These are phyloP conservation scores for Ascosphaera apis DNA, from an alignment of 2,329 filamentous ascomycete species.

Conservation along the genomic window DNA sequence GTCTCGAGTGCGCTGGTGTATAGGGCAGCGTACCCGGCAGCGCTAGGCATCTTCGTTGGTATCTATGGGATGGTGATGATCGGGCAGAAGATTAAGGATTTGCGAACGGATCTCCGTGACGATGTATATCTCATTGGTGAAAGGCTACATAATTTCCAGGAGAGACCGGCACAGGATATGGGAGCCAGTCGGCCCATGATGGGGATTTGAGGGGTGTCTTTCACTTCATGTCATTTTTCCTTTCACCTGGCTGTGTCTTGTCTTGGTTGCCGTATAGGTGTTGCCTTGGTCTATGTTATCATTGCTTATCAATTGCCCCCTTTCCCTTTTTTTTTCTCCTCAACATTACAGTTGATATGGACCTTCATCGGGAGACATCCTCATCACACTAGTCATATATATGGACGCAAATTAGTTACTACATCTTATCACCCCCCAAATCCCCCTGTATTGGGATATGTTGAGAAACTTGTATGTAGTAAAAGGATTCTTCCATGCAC, in stretches of 20 bases:
- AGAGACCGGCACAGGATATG: slow-evolving; percentile 22
- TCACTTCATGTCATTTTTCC: slow-evolving; percentile 1
- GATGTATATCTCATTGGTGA: slow-evolving; percentile 95
- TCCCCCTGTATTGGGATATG: too few relatives aligned
- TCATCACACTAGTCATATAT: too few relatives aligned
- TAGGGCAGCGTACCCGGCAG: slow-evolving; percentile 39
- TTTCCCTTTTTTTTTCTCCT: too few relatives aligned
- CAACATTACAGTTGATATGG: too few relatives aligned
- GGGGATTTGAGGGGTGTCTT: slow-evolving; percentile 7
- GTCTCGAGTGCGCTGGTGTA: slow-evolving; percentile 6
- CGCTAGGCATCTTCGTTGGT: slow-evolving; percentile 30
- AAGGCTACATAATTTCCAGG: slow-evolving; percentile 79
- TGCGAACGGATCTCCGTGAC: slow-evolving; percentile 66
- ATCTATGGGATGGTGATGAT: slow-evolving; percentile 8
- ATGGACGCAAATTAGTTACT: too few relatives aligned
- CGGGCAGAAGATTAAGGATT: slow-evolving; percentile 35
- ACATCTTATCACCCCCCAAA: too few relatives aligned
- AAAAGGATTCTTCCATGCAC: too few relatives aligned
- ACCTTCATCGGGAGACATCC: too few relatives aligned
- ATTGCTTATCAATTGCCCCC: neutral
- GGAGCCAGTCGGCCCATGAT: slow-evolving; percentile 17
- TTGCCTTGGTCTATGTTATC: neutral
- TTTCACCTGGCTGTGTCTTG: slow-evolving; percentile 1
- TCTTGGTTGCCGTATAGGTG: slow-evolving; percentile 1
- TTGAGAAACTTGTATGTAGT: too few relatives aligned